phyloP scores from a whole-genome alignment of 495 filamentous ascomycete genomes.

The Venustampulla echinocandica region DNA sequence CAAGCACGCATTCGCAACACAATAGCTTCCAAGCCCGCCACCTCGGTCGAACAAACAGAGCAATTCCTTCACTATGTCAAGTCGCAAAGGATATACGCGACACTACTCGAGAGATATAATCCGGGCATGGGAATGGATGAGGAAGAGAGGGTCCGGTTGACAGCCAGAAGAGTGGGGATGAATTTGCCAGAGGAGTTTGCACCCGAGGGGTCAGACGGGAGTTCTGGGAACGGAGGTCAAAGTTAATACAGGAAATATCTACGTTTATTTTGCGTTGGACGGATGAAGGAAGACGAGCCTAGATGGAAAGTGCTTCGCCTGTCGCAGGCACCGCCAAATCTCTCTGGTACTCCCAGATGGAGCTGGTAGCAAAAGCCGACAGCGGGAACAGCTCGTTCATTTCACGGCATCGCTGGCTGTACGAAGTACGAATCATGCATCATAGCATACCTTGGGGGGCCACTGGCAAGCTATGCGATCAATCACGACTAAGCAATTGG shows the following conservation, averaged over 20 bases:
- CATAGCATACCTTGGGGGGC: too few species aligned
- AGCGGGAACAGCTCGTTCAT: too few species aligned
- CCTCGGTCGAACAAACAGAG: slow-evolving; percentile 50
- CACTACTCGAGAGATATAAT: slow-evolving; percentile 83
- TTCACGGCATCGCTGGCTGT: too few species aligned
- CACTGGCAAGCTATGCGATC: too few species aligned
- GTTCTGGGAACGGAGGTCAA: slow-evolving; percentile 5
- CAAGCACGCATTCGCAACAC: slow-evolving; percentile 49
- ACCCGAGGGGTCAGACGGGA: background rate
- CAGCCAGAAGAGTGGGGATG: slow-evolving; percentile 82
- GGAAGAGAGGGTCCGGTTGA: slow-evolving; percentile 75
- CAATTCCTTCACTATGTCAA: slow-evolving; percentile 72
- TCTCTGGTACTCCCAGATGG: too few species aligned
- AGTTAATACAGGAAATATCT: slow-evolving; percentile 3
- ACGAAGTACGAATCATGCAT: too few species aligned
- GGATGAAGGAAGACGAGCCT: too few species aligned
- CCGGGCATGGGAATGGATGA: slow-evolving; percentile 77
- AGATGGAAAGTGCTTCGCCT: too few species aligned
- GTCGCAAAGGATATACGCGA: slow-evolving; percentile 73
- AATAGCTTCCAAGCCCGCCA: slow-evolving; percentile 33
- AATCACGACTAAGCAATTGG: too few species aligned
- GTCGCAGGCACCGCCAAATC: too few species aligned
- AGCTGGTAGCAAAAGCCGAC: too few species aligned
- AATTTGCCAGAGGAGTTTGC: slow-evolving; percentile 58
- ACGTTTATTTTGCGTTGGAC: too few species aligned